These are phyloP conservation scores for Sclerotinia borealis DNA, from an alignment of 2,329 filamentous ascomycete genomes.

Conservation along the genomic window DNA sequence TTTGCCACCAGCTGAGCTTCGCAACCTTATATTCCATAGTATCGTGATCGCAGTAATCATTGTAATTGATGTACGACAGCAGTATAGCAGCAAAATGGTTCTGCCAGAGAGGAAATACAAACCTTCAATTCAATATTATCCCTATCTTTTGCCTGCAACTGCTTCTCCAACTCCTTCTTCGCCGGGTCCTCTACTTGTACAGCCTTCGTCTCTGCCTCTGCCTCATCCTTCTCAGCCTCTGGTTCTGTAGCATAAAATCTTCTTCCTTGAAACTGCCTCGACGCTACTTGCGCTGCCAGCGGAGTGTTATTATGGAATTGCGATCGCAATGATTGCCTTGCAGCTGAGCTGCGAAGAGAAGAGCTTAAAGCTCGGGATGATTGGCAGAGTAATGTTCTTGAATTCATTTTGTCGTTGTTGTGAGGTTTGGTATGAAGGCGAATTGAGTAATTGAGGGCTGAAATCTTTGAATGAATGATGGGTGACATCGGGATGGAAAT, in stretches of 20 bases:
- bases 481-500: constrained; percentile 10
- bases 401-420: constrained; percentile 38
- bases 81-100: not conserved
- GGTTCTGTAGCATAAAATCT: constrained; percentile 37
- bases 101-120: constrained; percentile 30
- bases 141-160: constrained; percentile 66
- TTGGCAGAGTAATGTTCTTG: constrained; percentile 44
- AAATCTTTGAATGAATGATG: constrained; percentile 18
- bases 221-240: constrained; percentile 39
- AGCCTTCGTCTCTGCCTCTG: constrained; percentile 34
- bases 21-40: not conserved
- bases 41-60: too few species aligned
- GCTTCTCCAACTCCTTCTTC: constrained; percentile 64
- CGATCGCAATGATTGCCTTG: constrained; percentile 17
- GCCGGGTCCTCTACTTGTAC: constrained; percentile 42
- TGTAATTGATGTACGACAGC: not conserved
- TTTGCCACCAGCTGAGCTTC: not conserved
- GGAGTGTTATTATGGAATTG: constrained; percentile 15
- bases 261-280: constrained; percentile 12
- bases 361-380: constrained; percentile 37
- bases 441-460: not conserved
- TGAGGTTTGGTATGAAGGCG: constrained; percentile 8
- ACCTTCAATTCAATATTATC: constrained; percentile 84
- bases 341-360: constrained; percentile 23
- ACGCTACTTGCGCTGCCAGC: constrained; percentile 7